A percentile compares a stretch with the other conserved stretches of the same genome.
Conservation (phyloP, 2,329 filamentous ascomycete genomes). For the Knufia petricola region DNA sequence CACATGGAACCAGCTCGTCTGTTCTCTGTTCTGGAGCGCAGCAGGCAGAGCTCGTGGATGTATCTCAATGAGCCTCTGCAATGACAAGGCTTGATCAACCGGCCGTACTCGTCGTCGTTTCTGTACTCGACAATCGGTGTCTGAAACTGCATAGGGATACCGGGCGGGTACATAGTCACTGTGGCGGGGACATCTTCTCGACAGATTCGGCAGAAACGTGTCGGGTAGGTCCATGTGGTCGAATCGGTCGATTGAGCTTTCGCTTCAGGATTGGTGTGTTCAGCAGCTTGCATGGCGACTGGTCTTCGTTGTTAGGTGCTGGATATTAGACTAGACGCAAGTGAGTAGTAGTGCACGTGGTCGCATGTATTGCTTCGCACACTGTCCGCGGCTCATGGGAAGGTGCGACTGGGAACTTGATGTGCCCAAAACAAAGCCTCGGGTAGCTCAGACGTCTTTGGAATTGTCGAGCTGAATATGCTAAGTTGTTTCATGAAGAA, state of each 20-base stretch:
- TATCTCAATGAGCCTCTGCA: slow-evolving; percentile 91
- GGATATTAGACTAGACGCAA: neutral
- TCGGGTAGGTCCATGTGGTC: slow-evolving; percentile 44
- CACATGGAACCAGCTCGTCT: slow-evolving; percentile 33
- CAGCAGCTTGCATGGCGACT: slow-evolving; percentile 3
- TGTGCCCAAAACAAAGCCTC: too few species aligned
- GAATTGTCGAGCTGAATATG: too few species aligned
- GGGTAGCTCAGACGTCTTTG: too few species aligned
- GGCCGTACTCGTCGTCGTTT: slow-evolving; percentile 61
- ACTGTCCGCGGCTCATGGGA: neutral
- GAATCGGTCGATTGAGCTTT: neutral
- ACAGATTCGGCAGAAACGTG: slow-evolving; percentile 80
- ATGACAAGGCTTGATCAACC: slow-evolving; percentile 78
- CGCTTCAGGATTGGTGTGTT: neutral
- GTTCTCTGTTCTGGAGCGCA: slow-evolving; percentile 69
- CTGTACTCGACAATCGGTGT: slow-evolving; percentile 56
- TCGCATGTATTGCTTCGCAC: neutral
- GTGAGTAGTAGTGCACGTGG: neutral
- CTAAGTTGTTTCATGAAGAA: too few species aligned
- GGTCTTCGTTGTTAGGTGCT: neutral
- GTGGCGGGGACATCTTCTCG: slow-evolving; percentile 60
- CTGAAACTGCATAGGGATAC: slow-evolving; percentile 48
- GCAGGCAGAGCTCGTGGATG: slow-evolving; percentile 84
- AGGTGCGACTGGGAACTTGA: too few species aligned
- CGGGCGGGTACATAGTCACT: slow-evolving; percentile 46